Base-by-base conservation (phyloP, 164 flowering plant species). In the Platanus orientalis region DNA sequence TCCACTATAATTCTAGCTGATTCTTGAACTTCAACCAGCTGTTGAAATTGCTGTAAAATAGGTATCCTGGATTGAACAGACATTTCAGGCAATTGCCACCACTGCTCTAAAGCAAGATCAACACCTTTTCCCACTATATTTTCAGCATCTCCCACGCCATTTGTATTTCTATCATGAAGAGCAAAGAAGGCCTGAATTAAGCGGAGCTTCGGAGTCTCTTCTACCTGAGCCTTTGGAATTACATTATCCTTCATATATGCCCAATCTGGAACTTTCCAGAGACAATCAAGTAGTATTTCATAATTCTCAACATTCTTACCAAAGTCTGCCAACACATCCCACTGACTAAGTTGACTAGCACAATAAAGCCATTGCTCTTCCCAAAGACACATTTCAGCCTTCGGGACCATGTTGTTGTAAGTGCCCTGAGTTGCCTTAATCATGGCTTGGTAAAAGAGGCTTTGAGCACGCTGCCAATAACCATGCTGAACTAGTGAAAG, bases 381-480 rank as follows among this genome's bases (percentile, higher is more conserved):
- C 98, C 99, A 95, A 48, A 90, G 94, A 75, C 97, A 95, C 99
- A 95, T 95, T 82, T 95, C 99, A 66, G 99, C 96, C 75, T 95
- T 95, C 17, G 99, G 97, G 16, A 95, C 97, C 7, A 87, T 84
- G 73, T 90, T 92, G 71, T 86, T 95, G 70, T 92, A 95, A 28
- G 99, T 95, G 36, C 98, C 99, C 71, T 95, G 97, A n/a, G 96
- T 95, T 62, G 99, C 97, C 83, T 92, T 95, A 56, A 88, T 81
- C 97, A 95, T 90, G 47, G 97, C 97, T 71, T 90, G 97, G 71
- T 85, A 90, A 72, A 95, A 90, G 63, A 95, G 96, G 74, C 79
- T 88, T 71, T 95, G 99, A 63, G 98, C 96, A 65, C 79, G 85
- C 76, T 95, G 92, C 97, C 97, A 92, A 65, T 85, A 95, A 58